Conservation (phyloP, 2,329 filamentous ascomycete genomes). For the Fusarium fujikuroi region DNA sequence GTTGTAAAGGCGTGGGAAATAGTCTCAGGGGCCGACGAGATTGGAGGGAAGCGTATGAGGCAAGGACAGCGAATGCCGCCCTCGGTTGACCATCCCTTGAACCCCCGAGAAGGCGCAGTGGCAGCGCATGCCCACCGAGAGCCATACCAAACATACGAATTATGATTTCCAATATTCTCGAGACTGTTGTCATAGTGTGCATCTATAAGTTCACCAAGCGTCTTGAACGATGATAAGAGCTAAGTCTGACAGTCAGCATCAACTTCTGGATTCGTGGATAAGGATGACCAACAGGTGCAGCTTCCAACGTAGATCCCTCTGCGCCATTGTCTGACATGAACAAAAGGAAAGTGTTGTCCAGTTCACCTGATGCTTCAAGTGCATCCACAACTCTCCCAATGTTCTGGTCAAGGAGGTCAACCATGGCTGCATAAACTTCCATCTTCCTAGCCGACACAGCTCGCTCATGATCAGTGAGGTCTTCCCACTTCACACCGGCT, state of each 20-base stretch:
- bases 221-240: constrained; percentile 1
- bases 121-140: constrained; percentile 61
- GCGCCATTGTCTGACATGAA: constrained; percentile 67
- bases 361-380: constrained; percentile 58
- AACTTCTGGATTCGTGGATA: neutral
- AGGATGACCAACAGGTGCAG: constrained; percentile 58
- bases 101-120: constrained; percentile 54
- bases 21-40: constrained; percentile 47
- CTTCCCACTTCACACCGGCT: constrained; percentile 36
- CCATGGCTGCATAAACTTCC: constrained; percentile 67
- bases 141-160: constrained; percentile 71
- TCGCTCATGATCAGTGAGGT: constrained; percentile 15
- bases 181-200: constrained; percentile 59
- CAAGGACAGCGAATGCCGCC: constrained; percentile 26
- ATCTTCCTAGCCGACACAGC: constrained; percentile 40
- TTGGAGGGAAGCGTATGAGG: constrained; percentile 45
- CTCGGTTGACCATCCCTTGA: constrained; percentile 42
- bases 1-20: constrained; percentile 45
- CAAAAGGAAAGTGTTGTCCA: constrained; percentile 64
- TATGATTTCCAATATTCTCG: constrained; percentile 65
- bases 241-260: neutral
- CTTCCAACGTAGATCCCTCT: constrained; percentile 67
- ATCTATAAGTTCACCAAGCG: neutral
- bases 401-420: constrained; percentile 64
- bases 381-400: constrained; percentile 63